Evolutionary conservation across 2,329 filamentous ascomycete genomes (phyloP).

Genomic region (Alternaria angustiovoidea): DNA sequence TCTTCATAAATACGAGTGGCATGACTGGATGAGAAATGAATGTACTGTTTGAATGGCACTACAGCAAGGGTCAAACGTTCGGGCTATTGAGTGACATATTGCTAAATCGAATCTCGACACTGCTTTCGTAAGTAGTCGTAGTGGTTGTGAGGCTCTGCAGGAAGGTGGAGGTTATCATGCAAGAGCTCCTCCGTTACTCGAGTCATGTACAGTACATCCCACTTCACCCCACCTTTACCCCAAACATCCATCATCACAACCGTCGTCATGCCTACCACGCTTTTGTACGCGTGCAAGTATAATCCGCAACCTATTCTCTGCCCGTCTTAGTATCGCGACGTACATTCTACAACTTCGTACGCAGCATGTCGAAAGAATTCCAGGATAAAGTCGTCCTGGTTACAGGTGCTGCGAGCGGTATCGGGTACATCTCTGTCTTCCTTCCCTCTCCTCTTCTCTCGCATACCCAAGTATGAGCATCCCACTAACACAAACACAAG

Average conservation of each 20-base stretch:
- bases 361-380: constrained; percentile 39
- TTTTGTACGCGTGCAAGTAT: background rate
- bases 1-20: background rate
- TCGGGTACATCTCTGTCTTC: constrained; percentile 48
- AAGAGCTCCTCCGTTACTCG: constrained; percentile 14
- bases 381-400: constrained; percentile 41
- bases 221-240: constrained; percentile 47
- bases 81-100: background rate
- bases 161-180: background rate
- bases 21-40: background rate
- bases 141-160: background rate
- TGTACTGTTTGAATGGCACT: background rate
- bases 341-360: background rate
- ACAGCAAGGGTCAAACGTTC: background rate
- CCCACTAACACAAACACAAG: constrained; percentile 32
- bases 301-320: background rate
- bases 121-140: background rate
- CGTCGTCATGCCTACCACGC: constrained; percentile 13
- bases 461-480: background rate
- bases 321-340: background rate
- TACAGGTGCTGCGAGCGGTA: constrained; percentile 54
- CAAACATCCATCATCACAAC: constrained; percentile 22
- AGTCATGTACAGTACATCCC: constrained; percentile 42
- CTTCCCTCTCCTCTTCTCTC: background rate
- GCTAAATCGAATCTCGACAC: background rate